Evolutionary conservation across 768 basidiomycete species (phyloP), one percentile per base, ranked within the genome.

Genomic region (Tylopilus sp.): DNA sequence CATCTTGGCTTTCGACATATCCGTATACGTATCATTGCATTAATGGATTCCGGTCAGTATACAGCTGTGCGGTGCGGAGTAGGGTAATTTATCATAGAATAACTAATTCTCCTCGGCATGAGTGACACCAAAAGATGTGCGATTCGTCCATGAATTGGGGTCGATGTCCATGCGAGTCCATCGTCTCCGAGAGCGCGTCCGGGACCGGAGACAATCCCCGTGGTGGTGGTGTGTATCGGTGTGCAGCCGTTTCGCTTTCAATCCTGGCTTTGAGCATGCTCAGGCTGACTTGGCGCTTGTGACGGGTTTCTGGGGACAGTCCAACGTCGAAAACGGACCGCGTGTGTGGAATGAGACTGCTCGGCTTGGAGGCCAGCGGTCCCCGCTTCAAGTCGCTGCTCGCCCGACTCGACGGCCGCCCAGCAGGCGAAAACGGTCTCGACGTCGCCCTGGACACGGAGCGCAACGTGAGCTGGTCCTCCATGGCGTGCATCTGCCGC

Each of bases 221-320:
- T 18, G 81, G 81, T 4, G 81, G 82, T 11, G 76, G 71, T 2
- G 80, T 75, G 28, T 72, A 73, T 33, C 72, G 69, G 15, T 71
- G 60, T 28, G 58, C 57, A 15, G 77, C 81, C 18, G 77, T 71
- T 68, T 94, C 91, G 65, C 88, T 86, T 53, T 92, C 88, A 59
- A 94, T 94, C 40, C 91, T 82, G 20, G 89, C 91, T 63, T 91
- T 92, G 45, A 95, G 80, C 88, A 95, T 94, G 68, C 85, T 82
- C 58, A 94, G 69, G 69, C 88, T 90, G 59, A 91, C 82, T 59
- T 83, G 80, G 49, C 91, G 85, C 63, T 91, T 91, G 69, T 92
- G 90, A 25, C 80, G 74, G 31, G 86, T 85, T 67, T 90, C 87
- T 0, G 86, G 79, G 7, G 86, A 81, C 43, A 93, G 75, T 45